Evolutionary conservation across 139 green algal genomes (phyloP).

Genomic region (Zygnema circumcarinatum): DNA sequence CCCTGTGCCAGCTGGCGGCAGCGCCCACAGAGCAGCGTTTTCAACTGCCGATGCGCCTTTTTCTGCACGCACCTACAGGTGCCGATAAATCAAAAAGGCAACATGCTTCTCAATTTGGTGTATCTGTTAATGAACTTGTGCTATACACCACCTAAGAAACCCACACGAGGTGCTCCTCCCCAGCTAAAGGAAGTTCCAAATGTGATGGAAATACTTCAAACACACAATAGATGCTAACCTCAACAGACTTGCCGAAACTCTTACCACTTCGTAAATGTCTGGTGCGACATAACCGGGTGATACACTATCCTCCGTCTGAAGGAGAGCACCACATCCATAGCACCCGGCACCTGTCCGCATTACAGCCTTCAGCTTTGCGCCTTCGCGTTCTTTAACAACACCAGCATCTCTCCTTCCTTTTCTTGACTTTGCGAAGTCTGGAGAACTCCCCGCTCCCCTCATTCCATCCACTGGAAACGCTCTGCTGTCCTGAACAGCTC

Average conservation of each 20-base stretch:
- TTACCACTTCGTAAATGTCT: constrained; percentile 48
- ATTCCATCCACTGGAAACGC: no score
- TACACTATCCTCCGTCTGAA: constrained; percentile 33
- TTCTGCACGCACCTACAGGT: constrained; percentile 44
- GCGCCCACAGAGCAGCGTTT: constrained; percentile 25
- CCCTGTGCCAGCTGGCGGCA: constrained; percentile 44
- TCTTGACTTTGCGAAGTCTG: no score
- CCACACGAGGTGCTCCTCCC: no score
- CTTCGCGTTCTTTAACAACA: not conserved
- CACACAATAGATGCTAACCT: no score
- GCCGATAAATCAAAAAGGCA: constrained; percentile 14
- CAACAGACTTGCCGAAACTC: no score
- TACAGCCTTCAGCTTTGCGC: not conserved
- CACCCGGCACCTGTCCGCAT: constrained; percentile 16
- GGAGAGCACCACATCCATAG: constrained; percentile 48
- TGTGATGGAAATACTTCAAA: no score
- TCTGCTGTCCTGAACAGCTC: no score
- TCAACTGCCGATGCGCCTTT: constrained; percentile 34
- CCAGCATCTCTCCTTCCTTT: not conserved
- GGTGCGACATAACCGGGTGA: constrained; percentile 36
- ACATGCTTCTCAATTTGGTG: not conserved
- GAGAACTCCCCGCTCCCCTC: no score
- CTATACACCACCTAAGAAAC: not conserved
- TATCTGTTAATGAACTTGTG: not conserved
- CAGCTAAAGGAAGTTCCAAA: no score